A percentile compares a stretch with the other conserved stretches of the same genome.
Conservation (phyloP, 2,329 filamentous ascomycete species). For the Sporothrix inflata region DNA sequence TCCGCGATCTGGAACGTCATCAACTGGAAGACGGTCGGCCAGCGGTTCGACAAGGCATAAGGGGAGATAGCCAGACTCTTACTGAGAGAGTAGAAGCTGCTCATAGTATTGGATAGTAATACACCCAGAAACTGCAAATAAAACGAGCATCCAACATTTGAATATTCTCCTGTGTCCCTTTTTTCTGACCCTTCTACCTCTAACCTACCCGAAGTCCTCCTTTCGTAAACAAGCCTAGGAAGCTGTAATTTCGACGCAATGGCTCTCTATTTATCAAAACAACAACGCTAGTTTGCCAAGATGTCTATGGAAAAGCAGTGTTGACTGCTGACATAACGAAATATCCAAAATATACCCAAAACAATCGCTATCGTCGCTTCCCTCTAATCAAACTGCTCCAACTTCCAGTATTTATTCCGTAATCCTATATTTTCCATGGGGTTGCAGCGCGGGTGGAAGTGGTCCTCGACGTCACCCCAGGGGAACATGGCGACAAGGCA, state of each 20-base stretch:
- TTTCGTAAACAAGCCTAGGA: too few species aligned
- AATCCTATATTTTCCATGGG: neutral
- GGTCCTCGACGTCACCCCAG: conserved; percentile 39
- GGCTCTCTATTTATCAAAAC: neutral
- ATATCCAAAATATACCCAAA: neutral
- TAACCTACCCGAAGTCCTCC: too few species aligned
- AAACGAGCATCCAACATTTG: neutral
- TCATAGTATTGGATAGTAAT: neutral
- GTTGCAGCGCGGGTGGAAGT: conserved; percentile 33
- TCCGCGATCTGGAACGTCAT: conserved; percentile 90
- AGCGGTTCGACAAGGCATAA: conserved; percentile 60
- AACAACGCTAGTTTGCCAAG: neutral
- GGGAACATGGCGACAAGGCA: conserved; percentile 48
- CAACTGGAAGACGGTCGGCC: conserved; percentile 90
- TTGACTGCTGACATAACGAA: neutral
- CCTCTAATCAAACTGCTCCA: neutral
- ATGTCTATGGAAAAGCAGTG: neutral
- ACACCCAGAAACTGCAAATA: neutral
- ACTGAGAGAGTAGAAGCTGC: neutral
- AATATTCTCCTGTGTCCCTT: neutral
- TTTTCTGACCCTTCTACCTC: too few species aligned
- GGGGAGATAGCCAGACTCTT: too few species aligned
- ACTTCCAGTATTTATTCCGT: conserved; percentile 24
- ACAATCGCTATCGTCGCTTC: neutral
- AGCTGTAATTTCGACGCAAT: too few species aligned